Conservation (phyloP, 2,329 filamentous ascomycete genomes). For the Penicillium sp. region DNA sequence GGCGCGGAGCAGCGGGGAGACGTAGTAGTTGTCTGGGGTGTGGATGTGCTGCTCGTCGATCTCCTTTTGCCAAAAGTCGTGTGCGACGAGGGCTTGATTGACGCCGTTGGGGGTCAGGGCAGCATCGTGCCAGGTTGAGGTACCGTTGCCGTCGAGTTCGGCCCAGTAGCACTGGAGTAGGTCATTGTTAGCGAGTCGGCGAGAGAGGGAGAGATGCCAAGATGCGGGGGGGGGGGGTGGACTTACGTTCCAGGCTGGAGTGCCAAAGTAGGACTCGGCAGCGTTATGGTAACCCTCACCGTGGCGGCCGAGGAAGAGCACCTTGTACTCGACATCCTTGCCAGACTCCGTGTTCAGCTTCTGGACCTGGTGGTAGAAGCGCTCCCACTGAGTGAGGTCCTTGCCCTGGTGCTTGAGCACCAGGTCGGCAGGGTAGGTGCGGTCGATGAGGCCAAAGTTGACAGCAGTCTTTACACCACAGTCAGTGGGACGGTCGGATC, state of each 20-base stretch:
- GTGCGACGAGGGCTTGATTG: slow-evolving; percentile 49
- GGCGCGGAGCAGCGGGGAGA: slow-evolving; percentile 59
- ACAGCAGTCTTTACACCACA: slow-evolving; percentile 34
- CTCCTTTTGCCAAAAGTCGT: slow-evolving; percentile 53
- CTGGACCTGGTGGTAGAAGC: slow-evolving; percentile 54
- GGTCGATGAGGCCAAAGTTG: slow-evolving; percentile 54
- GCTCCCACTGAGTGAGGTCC: slow-evolving; percentile 56
- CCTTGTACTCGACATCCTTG: slow-evolving; percentile 52
- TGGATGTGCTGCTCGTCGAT: slow-evolving; percentile 52
- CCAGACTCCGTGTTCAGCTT: slow-evolving; percentile 48
- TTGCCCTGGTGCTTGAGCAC: slow-evolving; percentile 26
- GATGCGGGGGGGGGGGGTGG: neutral
- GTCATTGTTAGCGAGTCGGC: neutral
- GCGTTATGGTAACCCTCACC: slow-evolving; percentile 64
- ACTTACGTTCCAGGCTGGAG: slow-evolving; percentile 60
- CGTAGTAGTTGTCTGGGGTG: slow-evolving; percentile 57
- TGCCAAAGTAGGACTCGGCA: slow-evolving; percentile 60
- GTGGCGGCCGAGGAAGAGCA: slow-evolving; percentile 62
- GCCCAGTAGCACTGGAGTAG: slow-evolving; percentile 57
- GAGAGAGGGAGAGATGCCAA: neutral
- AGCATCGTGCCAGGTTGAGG: slow-evolving; percentile 59
- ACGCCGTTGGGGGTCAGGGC: slow-evolving; percentile 55
- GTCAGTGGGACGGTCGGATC: neutral
- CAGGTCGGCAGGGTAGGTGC: slow-evolving; percentile 46
- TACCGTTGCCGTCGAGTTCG: slow-evolving; percentile 57